Evolutionary conservation across 2,329 filamentous ascomycete genomes (phyloP), one percentile per base, ranked within the genome.

Genomic region (Verticillium longisporum): DNA sequence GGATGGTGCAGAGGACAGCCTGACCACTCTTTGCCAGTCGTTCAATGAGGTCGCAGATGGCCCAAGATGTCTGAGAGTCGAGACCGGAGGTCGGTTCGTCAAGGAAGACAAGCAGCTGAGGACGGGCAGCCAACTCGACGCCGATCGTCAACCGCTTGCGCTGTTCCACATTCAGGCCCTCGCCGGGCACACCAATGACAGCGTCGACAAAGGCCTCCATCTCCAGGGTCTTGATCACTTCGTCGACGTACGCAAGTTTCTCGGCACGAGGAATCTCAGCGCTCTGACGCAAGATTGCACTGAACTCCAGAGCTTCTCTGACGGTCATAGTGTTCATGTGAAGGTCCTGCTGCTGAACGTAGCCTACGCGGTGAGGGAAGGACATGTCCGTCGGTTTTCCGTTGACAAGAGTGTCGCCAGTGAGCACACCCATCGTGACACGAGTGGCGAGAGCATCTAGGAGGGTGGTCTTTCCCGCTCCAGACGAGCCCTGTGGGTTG

Each of bases 1-100:
- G 78, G 4, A 81, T 80, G 0, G 78, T 80, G 45, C 76, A 77
- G 0, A 80, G 68, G 0, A 80, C 69, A 13, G 78, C 76, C 63
- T 80, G 78, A 0, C 77, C 77, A 10, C 70, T 75, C 7, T 73
- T 68, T 0, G 83, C 79, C 3, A 88, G 75, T 64, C 90, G 91
- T 66, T 89, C 83, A 61, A 92, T 82, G 3, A 92, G 78, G 70
- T 86, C 83, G 36, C 87, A 83, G 68, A 92, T 91, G 57, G 88
- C 86, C 87, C 88, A 92, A 0, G 88, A 88, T 1, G 88, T 91
- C 69, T 91, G 88, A 66, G 82, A 87, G 71, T 92, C 89, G 10
- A 92, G 80, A 69, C 89, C 89, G 7, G 88, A 91, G 2, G 89
- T 92, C 2, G 89, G 89, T 68, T 92, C 89, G 67, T 92, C 89